These are phyloP conservation scores for Myxozyma geophila DNA, from an alignment of 805 yeast genomes.

Conservation along the genomic window DNA sequence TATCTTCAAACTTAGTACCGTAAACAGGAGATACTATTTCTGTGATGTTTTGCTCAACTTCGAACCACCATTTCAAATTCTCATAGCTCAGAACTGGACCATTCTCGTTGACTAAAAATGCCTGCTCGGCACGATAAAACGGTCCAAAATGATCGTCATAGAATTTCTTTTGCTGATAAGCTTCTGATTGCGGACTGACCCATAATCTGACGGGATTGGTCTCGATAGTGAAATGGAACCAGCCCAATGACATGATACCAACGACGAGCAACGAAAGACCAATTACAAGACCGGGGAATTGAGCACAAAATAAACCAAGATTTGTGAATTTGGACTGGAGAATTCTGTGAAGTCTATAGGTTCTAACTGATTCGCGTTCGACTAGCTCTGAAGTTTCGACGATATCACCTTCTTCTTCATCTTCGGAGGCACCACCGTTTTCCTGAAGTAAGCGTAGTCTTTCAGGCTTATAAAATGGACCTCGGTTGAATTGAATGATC, in stretches of 20 bases:
- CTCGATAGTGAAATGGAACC: constrained; percentile 62
- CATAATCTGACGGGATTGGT: constrained; percentile 81
- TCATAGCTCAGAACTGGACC: constrained; percentile 74
- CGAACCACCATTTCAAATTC: constrained; percentile 84
- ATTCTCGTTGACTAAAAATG: constrained; percentile 70
- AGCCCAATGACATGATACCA: constrained; percentile 57
- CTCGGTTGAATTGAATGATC: constrained; percentile 18
- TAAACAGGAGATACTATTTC: constrained; percentile 41
- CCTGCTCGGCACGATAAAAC: constrained; percentile 85
- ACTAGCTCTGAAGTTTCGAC: constrained; percentile 39
- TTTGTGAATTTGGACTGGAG: constrained; percentile 55
- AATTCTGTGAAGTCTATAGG: constrained; percentile 55
- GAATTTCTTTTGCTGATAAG: constrained; percentile 65
- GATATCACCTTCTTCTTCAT: constrained; percentile 44
- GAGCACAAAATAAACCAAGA: constrained; percentile 64
- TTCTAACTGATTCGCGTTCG: constrained; percentile 38
- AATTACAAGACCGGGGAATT: constrained; percentile 61
- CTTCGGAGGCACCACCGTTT: constrained; percentile 43
- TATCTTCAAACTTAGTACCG: constrained; percentile 55
- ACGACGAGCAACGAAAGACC: constrained; percentile 50
- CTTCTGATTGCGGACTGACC: constrained; percentile 82
- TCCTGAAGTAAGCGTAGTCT: constrained; percentile 52
- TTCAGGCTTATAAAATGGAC: constrained; percentile 31
- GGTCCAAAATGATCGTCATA: constrained; percentile 88
- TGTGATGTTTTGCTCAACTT: constrained; percentile 64